These are phyloP conservation scores for Solanum hybrid DNA, from an alignment of 305 asterid species.

Conservation along the genomic window DNA sequence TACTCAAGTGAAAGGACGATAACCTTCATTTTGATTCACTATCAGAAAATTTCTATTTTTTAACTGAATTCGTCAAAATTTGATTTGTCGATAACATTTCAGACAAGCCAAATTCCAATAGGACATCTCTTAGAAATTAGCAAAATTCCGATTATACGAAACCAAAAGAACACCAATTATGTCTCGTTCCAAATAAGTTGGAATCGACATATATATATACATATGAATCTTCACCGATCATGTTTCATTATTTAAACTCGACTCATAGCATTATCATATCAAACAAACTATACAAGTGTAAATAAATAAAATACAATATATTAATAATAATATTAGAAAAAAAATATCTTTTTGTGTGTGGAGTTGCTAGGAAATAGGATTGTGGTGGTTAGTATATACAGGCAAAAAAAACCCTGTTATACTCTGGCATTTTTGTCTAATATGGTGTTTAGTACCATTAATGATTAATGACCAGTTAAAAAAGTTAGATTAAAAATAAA, in stretches of 20 bases:
- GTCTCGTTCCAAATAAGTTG: neutral
- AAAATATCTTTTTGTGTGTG: neutral
- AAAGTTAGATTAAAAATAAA: neutral
- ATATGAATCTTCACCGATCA: neutral
- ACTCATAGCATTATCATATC: neutral
- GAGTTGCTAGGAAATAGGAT: neutral
- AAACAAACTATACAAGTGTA: neutral
- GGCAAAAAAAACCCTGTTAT: neutral
- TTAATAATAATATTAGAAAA: neutral
- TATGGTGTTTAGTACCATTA: neutral
- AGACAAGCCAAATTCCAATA: neutral
- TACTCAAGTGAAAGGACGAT: neutral
- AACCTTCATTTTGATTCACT: neutral
- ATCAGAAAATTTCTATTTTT: neutral
- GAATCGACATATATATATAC: neutral
- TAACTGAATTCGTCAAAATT: neutral
- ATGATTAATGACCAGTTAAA: neutral
- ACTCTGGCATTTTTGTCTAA: constrained; percentile 1
- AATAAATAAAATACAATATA: neutral
- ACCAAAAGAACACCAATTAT: neutral
- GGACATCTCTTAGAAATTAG: neutral
- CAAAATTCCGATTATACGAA: neutral
- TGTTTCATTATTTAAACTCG: neutral
- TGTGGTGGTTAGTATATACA: neutral
- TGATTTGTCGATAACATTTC: neutral